Conservation (phyloP, 2,329 filamentous ascomycete genomes). For the Talaromyces funiculosus region DNA sequence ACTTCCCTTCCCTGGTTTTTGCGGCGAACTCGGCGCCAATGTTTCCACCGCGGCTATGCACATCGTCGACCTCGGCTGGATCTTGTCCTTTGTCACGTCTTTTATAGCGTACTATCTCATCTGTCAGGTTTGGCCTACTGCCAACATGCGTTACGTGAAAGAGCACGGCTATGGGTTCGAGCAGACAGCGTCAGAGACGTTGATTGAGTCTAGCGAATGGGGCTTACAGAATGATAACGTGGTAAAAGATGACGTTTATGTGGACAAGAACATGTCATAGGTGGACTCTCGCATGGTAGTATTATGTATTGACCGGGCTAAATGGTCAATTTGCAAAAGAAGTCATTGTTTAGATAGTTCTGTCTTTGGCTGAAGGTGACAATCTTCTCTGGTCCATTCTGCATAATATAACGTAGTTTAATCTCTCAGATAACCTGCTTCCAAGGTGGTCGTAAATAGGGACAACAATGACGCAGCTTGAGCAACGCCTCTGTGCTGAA, state of each 20-base stretch:
- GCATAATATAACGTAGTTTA: background rate
- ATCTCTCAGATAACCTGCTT: no score
- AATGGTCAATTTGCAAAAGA: background rate
- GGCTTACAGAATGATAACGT: background rate
- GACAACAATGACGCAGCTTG: background rate
- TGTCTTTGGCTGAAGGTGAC: no score
- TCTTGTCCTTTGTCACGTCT: conserved; percentile 28
- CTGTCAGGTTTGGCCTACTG: conserved; percentile 36
- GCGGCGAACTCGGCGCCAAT: conserved; percentile 27
- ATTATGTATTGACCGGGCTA: background rate
- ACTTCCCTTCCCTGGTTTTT: conserved; percentile 32
- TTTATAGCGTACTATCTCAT: conserved; percentile 31
- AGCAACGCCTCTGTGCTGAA: background rate
- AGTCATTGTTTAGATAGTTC: no score
- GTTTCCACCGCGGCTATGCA: conserved; percentile 27
- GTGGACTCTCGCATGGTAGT: background rate
- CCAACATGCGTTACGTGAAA: conserved; percentile 31
- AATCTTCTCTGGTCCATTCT: no score
- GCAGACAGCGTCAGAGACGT: background rate
- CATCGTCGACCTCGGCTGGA: conserved; percentile 32
- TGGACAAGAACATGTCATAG: conserved; percentile 9
- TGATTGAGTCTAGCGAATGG: background rate
- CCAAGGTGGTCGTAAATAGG: no score
- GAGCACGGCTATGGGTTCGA: conserved; percentile 26
- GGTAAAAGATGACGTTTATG: conserved; percentile 2